Percentiles rank a stretch among this genome's conserved stretches.
These are phyloP conservation scores for Phytophthora boehmeriae DNA, from an alignment of 352 stramenopile genomes.

Conservation along the genomic window DNA sequence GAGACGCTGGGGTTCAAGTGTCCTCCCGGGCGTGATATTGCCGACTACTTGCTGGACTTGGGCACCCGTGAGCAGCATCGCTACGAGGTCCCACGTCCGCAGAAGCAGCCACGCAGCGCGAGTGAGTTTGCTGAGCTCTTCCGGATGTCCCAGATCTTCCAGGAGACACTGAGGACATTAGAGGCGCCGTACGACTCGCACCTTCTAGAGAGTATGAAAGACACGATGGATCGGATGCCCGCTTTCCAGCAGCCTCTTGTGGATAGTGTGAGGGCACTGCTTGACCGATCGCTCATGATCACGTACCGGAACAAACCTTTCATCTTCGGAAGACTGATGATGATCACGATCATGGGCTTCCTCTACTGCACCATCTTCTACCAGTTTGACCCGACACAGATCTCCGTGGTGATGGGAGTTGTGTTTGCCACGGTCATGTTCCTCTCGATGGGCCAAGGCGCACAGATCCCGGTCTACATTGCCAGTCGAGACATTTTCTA, in stretches of 20 bases:
- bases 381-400: conserved; percentile 18
- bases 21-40: conserved; percentile 33
- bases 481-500: neutral
- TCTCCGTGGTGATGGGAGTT: conserved; percentile 49
- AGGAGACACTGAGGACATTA: conserved; percentile 33
- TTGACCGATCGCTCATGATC: conserved; percentile 47
- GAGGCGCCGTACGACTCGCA: conserved; percentile 18
- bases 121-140: conserved; percentile 31
- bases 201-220: conserved; percentile 13
- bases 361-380: conserved; percentile 33
- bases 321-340: conserved; percentile 23
- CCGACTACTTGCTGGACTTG: conserved; percentile 35
- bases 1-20: conserved; percentile 41
- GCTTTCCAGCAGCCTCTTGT: conserved; percentile 65
- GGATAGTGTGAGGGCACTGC: conserved; percentile 59
- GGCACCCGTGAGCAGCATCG: conserved; percentile 34
- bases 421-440: conserved; percentile 77
- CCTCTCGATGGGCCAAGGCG: conserved; percentile 39
- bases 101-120: conserved; percentile 19
- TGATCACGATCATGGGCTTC: conserved; percentile 29
- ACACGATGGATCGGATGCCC: conserved; percentile 23
- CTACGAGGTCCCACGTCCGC: conserved; percentile 17
- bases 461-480: neutral
- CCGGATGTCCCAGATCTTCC: conserved; percentile 37
- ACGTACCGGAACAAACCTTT: conserved; percentile 36